Conservation (phyloP, 257 asterid species). For the Capsicum baccatum region DNA sequence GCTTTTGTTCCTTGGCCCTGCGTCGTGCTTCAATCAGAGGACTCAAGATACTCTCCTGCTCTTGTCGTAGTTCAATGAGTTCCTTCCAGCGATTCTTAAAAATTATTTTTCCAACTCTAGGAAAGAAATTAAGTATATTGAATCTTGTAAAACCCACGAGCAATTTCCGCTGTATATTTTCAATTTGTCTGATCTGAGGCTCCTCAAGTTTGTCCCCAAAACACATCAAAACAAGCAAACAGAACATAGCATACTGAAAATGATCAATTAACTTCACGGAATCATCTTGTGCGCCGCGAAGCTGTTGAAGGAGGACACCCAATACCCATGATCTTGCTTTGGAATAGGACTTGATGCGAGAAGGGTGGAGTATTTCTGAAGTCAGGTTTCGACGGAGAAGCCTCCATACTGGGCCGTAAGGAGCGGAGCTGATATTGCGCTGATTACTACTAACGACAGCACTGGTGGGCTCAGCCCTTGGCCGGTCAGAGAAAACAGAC, state of each 20-base stretch:
- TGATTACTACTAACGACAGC: neutral
- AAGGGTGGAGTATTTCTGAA: constrained; percentile 13
- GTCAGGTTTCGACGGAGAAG: constrained; percentile 2
- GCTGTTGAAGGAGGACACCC: neutral
- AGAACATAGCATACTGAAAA: constrained; percentile 17
- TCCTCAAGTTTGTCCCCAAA: constrained; percentile 10
- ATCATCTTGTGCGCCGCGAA: neutral
- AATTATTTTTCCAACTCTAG: neutral
- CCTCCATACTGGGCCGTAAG: constrained; percentile 2
- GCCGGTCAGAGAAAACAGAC: neutral
- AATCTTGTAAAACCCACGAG: neutral
- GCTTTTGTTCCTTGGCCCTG: neutral
- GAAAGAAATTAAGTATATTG: neutral
- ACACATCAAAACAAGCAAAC: constrained; percentile 15
- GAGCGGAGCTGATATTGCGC: neutral
- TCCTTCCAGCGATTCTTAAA: constrained; percentile 22
- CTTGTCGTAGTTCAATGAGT: constrained; percentile 2
- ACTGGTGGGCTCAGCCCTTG: neutral
- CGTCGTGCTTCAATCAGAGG: constrained; percentile 7
- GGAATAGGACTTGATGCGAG: neutral
- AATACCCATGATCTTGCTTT: neutral
- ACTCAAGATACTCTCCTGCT: neutral
- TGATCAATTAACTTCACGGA: constrained; percentile 15
- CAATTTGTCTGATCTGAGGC: neutral
- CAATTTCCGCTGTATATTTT: neutral